Conservation (phyloP, 2,329 filamentous ascomycete genomes). For the Hawksworthiomyces lignivorus region DNA sequence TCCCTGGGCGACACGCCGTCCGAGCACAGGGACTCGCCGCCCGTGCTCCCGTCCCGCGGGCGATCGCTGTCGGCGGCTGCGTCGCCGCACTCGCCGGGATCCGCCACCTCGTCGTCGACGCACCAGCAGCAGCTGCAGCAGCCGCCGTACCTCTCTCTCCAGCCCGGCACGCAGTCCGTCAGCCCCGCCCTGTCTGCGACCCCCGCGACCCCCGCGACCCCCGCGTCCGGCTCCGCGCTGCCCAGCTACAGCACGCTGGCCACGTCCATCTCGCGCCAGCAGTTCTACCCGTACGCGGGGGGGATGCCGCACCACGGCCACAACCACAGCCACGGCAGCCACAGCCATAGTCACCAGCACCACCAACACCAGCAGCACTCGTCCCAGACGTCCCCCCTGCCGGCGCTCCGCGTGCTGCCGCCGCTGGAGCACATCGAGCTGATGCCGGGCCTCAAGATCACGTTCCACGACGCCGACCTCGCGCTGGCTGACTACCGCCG, state of each 20-base stretch:
- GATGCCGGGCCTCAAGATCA: conserved; percentile 28
- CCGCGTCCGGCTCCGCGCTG: neutral
- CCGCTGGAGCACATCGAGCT: conserved; percentile 21
- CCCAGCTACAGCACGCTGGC: too few species aligned
- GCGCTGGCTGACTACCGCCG: conserved; percentile 27
- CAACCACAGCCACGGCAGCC: neutral
- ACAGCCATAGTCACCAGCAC: neutral
- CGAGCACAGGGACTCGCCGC: conserved; percentile 1
- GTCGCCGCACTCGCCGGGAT: neutral
- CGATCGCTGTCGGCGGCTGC: neutral
- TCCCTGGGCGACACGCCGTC: too few species aligned
- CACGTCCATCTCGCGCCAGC: too few species aligned
- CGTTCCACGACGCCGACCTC: conserved; percentile 24
- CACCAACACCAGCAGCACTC: neutral
- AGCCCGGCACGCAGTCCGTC: neutral
- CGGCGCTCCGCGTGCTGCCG: conserved; percentile 1
- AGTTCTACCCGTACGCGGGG: too few species aligned
- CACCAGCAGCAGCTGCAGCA: neutral
- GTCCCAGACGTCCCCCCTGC: neutral
- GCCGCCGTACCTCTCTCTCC: neutral
- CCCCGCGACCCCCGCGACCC: neutral
- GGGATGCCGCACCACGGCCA: neutral
- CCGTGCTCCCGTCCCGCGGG: neutral
- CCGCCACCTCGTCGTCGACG: neutral
- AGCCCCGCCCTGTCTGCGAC: neutral